These are phyloP conservation scores for Phoenix roebelenii DNA, from an alignment of 176 grass and related monocot species.

Conservation along the genomic window DNA sequence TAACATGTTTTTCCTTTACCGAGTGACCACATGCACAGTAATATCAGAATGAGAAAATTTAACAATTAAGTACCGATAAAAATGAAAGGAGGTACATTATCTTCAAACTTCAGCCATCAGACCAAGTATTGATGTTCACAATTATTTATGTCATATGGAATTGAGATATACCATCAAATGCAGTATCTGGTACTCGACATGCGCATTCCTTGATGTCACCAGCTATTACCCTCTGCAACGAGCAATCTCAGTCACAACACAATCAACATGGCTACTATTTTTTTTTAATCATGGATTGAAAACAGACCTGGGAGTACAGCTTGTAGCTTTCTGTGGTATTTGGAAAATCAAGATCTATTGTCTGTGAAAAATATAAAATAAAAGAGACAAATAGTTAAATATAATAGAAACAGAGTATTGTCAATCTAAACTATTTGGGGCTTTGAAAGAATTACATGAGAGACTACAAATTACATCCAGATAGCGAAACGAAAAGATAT, in stretches of 20 bases:
- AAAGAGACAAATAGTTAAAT: not conserved
- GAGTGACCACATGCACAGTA: too few relatives aligned
- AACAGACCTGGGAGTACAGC: conserved; percentile 75
- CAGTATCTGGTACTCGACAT: conserved; percentile 87
- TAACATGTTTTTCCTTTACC: too few relatives aligned
- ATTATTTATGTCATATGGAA: too few relatives aligned
- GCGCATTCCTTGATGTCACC: conserved; percentile 95
- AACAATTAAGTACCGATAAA: too few relatives aligned
- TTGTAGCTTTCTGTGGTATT: conserved; percentile 91
- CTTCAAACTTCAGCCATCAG: not conserved
- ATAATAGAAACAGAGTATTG: too few relatives aligned
- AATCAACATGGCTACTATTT: too few relatives aligned
- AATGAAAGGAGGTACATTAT: too few relatives aligned
- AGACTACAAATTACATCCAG: too few relatives aligned
- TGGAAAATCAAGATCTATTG: conserved; percentile 69
- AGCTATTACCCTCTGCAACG: conserved; percentile 80
- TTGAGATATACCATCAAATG: conserved; percentile 70
- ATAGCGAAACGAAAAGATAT: too few relatives aligned
- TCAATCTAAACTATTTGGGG: too few relatives aligned
- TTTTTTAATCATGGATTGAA: conserved; percentile 5
- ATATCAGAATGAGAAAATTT: too few relatives aligned
- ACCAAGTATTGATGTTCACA: conserved; percentile 1
- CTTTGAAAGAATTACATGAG: too few relatives aligned
- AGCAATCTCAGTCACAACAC: not conserved
- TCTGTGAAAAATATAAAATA: conserved; percentile 33